Conservation (phyloP, 1,284 basidiomycete species). For the Apiotrichum akiyoshidainum region DNA sequence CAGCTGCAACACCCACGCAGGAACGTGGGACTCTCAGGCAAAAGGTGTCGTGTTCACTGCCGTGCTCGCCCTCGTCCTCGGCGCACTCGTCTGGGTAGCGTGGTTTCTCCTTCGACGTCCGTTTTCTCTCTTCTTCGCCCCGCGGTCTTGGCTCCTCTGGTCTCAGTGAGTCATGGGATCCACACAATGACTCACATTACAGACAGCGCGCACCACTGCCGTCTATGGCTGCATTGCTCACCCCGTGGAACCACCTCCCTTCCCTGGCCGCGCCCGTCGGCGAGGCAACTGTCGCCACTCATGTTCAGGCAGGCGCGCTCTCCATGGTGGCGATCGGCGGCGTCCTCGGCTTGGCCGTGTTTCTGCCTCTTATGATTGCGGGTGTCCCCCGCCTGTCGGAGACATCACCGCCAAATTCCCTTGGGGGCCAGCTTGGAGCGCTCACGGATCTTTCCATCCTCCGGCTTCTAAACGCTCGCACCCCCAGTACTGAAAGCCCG, state of each 20-base stretch:
- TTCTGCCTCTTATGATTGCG: constrained; percentile 68
- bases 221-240: constrained; percentile 63
- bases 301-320: constrained; percentile 63
- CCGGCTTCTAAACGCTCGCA: constrained; percentile 63
- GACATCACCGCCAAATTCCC: constrained; percentile 54
- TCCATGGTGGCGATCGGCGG: constrained; percentile 64
- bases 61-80: constrained; percentile 25
- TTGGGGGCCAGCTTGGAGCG: constrained; percentile 62
- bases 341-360: constrained; percentile 62
- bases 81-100: constrained; percentile 30
- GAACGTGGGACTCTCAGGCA: constrained; percentile 41
- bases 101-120: constrained; percentile 30
- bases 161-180: constrained; percentile 23
- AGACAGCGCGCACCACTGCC: constrained; percentile 18
- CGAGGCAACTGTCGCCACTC: constrained; percentile 67
- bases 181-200: too few relatives aligned
- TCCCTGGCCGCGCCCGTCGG: constrained; percentile 60
- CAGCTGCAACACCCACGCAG: constrained; percentile 29
- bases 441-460: constrained; percentile 71
- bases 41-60: constrained; percentile 28
- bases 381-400: constrained; percentile 64
- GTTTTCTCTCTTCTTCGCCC: constrained; percentile 25
- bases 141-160: constrained; percentile 33
- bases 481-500: constrained; percentile 53
- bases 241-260: constrained; percentile 65